These are phyloP conservation scores for Medicago lupulina DNA, from an alignment of 306 rosid species.

Conservation along the genomic window DNA sequence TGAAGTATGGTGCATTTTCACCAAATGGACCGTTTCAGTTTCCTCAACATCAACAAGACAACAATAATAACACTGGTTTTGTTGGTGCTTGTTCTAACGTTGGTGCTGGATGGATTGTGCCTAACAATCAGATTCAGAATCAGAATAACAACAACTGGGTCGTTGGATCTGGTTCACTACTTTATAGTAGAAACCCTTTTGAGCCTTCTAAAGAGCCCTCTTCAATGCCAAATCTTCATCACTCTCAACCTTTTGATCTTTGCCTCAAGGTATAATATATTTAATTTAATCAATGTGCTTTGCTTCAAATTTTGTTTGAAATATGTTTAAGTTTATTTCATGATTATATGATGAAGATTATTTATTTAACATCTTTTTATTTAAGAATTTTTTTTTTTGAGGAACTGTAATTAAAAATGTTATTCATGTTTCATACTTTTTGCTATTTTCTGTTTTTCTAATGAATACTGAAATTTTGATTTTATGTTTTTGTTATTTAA, in stretches of 20 bases:
- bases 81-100: not conserved
- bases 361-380: not conserved
- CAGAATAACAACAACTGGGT: slow-evolving; percentile 26
- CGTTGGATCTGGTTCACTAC: slow-evolving; percentile 44
- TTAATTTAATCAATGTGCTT: not conserved
- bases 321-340: too few relatives aligned
- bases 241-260: slow-evolving; percentile 47
- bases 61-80: not conserved
- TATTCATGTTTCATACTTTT: not conserved
- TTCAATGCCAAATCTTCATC: slow-evolving; percentile 74
- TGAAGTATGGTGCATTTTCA: slow-evolving; percentile 48
- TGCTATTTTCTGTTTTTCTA: not conserved
- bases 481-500: not conserved
- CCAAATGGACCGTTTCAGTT: slow-evolving; percentile 25
- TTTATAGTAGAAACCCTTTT: slow-evolving; percentile 40
- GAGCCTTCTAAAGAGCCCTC: slow-evolving; percentile 87
- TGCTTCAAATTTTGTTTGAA: too few relatives aligned
- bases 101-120: slow-evolving; percentile 33
- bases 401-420: not conserved
- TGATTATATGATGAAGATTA: not conserved
- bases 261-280: slow-evolving; percentile 61
- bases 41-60: slow-evolving; percentile 4
- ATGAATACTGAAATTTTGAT: not conserved
- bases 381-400: too few relatives aligned
- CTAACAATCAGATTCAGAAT: slow-evolving; percentile 13